phyloP scores from a whole-genome alignment of 2,329 filamentous ascomycete genomes.

The Metarhizium brunneum region DNA sequence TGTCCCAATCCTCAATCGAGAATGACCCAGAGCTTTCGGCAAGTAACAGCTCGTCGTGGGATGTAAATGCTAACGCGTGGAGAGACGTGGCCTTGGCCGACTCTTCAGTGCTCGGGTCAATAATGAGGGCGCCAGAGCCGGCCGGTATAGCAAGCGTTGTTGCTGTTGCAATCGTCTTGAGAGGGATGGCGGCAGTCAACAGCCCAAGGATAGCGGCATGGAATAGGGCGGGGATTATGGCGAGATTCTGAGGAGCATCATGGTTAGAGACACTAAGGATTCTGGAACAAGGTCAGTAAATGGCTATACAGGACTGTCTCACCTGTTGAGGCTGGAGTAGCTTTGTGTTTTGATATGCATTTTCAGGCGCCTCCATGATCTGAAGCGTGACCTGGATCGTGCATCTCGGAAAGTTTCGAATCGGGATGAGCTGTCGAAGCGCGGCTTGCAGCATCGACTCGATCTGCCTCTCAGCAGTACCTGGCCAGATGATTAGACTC shows the following conservation, averaged over 20 bases:
- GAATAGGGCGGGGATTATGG: constrained; percentile 71
- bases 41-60: constrained; percentile 61
- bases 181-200: constrained; percentile 71
- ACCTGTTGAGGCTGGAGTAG: constrained; percentile 52
- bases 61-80: constrained; percentile 80
- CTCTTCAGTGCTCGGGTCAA: constrained; percentile 54
- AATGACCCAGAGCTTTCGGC: constrained; percentile 78
- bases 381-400: constrained; percentile 79
- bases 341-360: constrained; percentile 53
- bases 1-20: constrained; percentile 65
- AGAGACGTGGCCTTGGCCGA: constrained; percentile 57
- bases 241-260: constrained; percentile 50
- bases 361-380: constrained; percentile 58
- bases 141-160: constrained; percentile 51
- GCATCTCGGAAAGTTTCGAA: constrained; percentile 65
- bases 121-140: constrained; percentile 33
- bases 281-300: not conserved
- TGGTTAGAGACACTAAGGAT: constrained; percentile 7
- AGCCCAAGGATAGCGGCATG: constrained; percentile 73
- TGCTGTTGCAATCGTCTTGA: constrained; percentile 63
- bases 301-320: constrained; percentile 17
- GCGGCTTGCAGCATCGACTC: constrained; percentile 67
- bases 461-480: constrained; percentile 70
- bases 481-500: constrained; percentile 22
- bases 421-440: constrained; percentile 64